A percentile compares a stretch with the other conserved stretches of the same genome.
phyloP scores from a whole-genome alignment of 2,329 filamentous ascomycete species.

The Aspergillaceae sp. region DNA sequence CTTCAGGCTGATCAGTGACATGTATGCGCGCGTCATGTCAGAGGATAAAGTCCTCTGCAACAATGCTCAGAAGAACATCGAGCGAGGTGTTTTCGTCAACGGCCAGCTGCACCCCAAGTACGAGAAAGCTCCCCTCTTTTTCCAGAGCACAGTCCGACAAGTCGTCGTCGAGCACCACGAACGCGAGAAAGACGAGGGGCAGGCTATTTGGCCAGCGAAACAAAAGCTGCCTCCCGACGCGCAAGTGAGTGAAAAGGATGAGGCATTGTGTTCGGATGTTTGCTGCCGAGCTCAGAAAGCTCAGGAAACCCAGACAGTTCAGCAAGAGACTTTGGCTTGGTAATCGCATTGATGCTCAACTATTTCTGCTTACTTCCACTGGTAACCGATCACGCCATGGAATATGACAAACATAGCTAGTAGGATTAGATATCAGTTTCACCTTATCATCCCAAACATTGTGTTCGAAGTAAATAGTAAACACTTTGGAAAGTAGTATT shows the following conservation, averaged over 20 bases:
- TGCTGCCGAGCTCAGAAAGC: constrained; percentile 14
- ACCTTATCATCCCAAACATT: neutral
- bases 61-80: constrained; percentile 52
- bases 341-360: constrained; percentile 4
- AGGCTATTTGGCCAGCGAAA: constrained; percentile 45
- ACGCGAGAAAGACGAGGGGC: constrained; percentile 37
- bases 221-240: constrained; percentile 3
- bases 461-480: too few species aligned
- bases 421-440: neutral
- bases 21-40: constrained; percentile 56
- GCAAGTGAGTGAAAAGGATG: constrained; percentile 16
- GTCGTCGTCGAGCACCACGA: constrained; percentile 41
- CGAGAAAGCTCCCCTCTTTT: constrained; percentile 52
- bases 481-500: too few species aligned
- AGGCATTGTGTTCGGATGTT: constrained; percentile 14
- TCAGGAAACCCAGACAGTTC: too few species aligned
- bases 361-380: neutral
- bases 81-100: constrained; percentile 53
- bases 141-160: constrained; percentile 46
- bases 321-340: constrained; percentile 14
- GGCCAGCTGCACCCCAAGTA: constrained; percentile 54
- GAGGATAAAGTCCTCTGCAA: constrained; percentile 58
- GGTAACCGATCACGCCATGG: neutral
- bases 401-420: neutral
- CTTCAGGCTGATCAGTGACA: constrained; percentile 48